phyloP scores from a whole-genome alignment of 768 basidiomycete genomes.

The Podaxis sp. region DNA sequence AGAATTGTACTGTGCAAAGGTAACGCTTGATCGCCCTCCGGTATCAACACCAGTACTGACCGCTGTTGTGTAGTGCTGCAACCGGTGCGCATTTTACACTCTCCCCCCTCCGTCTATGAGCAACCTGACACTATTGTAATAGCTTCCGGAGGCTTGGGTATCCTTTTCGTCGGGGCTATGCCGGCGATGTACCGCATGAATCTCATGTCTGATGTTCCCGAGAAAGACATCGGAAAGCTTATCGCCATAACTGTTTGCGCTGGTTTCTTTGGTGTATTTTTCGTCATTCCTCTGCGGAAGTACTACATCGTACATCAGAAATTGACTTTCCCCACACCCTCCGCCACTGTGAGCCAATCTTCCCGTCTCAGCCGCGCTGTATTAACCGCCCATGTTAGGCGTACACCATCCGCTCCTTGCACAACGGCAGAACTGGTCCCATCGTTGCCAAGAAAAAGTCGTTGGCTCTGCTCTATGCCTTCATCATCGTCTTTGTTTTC shows the following conservation, averaged over 20 bases:
- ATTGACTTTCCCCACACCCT: slow-evolving; percentile 62
- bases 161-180: slow-evolving; percentile 58
- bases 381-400: slow-evolving; percentile 33
- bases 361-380: not conserved
- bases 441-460: slow-evolving; percentile 56
- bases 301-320: slow-evolving; percentile 66
- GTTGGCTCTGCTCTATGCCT: slow-evolving; percentile 45
- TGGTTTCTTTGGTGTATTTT: slow-evolving; percentile 65
- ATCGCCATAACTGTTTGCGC: slow-evolving; percentile 54
- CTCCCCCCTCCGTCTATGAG: slow-evolving; percentile 16
- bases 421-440: slow-evolving; percentile 50
- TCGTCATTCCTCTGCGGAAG: slow-evolving; percentile 62
- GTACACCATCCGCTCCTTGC: slow-evolving; percentile 62
- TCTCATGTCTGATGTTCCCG: slow-evolving; percentile 44
- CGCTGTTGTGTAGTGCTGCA: slow-evolving; percentile 38
- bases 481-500: slow-evolving; percentile 45
- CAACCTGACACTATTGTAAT: slow-evolving; percentile 12
- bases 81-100: slow-evolving; percentile 34
- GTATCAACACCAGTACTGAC: not conserved
- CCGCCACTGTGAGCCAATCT: slow-evolving; percentile 47
- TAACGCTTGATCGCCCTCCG: slow-evolving; percentile 19
- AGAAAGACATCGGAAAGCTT: slow-evolving; percentile 53
- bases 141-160: slow-evolving; percentile 58
- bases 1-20: slow-evolving; percentile 65
- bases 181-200: slow-evolving; percentile 61